Percentiles rank a stretch among this genome's conserved stretches.
Conservation (phyloP, 805 yeast species). For the Candida awuae region DNA sequence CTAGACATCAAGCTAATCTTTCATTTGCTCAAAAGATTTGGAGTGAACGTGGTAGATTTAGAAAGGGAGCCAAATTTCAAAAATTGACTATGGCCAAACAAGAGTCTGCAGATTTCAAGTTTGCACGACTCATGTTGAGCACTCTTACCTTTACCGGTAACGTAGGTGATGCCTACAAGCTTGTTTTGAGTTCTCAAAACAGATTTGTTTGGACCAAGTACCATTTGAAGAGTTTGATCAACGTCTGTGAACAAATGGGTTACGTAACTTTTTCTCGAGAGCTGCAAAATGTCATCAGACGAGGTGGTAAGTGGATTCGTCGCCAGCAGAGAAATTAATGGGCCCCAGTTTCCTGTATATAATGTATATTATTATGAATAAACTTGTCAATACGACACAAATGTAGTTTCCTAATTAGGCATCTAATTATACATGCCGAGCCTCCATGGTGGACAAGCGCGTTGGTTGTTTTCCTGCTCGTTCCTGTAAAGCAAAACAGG, state of each 20-base stretch:
- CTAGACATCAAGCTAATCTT: constrained; percentile 45
- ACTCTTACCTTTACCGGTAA: constrained; percentile 48
- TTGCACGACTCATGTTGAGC: constrained; percentile 65
- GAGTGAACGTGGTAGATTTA: constrained; percentile 69
- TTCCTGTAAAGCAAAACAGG: too few relatives aligned
- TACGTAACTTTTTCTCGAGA: constrained; percentile 30
- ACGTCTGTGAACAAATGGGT: constrained; percentile 36
- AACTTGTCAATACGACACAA: too few relatives aligned
- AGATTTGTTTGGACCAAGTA: constrained; percentile 62
- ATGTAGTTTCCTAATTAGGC: too few relatives aligned
- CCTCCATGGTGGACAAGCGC: too few relatives aligned
- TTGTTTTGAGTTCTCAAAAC: constrained; percentile 57
- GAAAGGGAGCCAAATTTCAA: constrained; percentile 48
- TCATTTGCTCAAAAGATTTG: constrained; percentile 60
- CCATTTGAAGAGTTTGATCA: constrained; percentile 36
- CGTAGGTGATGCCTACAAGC: constrained; percentile 60
- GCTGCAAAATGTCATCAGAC: constrained; percentile 18
- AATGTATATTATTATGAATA: neutral
- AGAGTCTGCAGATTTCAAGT: constrained; percentile 48
- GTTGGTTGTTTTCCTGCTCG: too few relatives aligned
- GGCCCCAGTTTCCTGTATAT: neutral
- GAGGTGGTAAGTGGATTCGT: constrained; percentile 15
- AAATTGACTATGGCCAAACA: constrained; percentile 29
- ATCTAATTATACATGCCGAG: too few relatives aligned
- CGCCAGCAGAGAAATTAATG: constrained; percentile 4